These are phyloP conservation scores for Escovopsis sp. DNA, from an alignment of 2,329 filamentous ascomycete species.

Conservation along the genomic window DNA sequence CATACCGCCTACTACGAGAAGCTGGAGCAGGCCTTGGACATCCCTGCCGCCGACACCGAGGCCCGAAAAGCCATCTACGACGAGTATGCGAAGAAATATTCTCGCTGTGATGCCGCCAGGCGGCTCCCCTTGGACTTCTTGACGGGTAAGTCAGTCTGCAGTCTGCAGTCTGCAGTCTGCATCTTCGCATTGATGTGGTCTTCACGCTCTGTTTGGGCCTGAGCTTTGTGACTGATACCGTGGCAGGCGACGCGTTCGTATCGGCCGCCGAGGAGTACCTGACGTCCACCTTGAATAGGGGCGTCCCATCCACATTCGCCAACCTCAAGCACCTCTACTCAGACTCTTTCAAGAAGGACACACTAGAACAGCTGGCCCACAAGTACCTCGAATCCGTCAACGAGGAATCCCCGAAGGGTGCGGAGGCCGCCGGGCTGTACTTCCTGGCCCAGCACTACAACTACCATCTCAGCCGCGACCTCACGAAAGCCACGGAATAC, in stretches of 20 bases:
- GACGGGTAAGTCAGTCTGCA: slow-evolving; percentile 37
- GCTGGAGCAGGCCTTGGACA: slow-evolving; percentile 52
- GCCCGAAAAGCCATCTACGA: slow-evolving; percentile 57
- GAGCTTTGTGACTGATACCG: slow-evolving; percentile 8
- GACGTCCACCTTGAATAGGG: slow-evolving; percentile 73
- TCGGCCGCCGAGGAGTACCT: slow-evolving; percentile 67
- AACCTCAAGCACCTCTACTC: slow-evolving; percentile 90
- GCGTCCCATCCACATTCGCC: slow-evolving; percentile 88
- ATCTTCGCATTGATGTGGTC: no score
- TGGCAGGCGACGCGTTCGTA: slow-evolving; percentile 60
- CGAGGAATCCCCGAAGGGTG: slow-evolving; percentile 42
- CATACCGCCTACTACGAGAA: slow-evolving; percentile 74
- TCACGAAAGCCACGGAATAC: slow-evolving; percentile 66
- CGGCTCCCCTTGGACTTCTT: slow-evolving; percentile 85
- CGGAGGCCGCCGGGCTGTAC: slow-evolving; percentile 64
- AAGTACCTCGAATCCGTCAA: slow-evolving; percentile 54
- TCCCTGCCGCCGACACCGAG: slow-evolving; percentile 42
- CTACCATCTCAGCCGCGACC: slow-evolving; percentile 73
- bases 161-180: not conserved
- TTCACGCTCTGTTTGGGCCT: not conserved
- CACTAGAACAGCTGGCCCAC: slow-evolving; percentile 60
- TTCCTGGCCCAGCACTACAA: slow-evolving; percentile 97
- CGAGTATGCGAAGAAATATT: slow-evolving; percentile 66
- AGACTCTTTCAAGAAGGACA: slow-evolving; percentile 62
- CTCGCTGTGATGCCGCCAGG: slow-evolving; percentile 70